These are phyloP conservation scores for Psophocarpus tetragonolobus DNA, from an alignment of 306 rosid genomes.

Conservation along the genomic window DNA sequence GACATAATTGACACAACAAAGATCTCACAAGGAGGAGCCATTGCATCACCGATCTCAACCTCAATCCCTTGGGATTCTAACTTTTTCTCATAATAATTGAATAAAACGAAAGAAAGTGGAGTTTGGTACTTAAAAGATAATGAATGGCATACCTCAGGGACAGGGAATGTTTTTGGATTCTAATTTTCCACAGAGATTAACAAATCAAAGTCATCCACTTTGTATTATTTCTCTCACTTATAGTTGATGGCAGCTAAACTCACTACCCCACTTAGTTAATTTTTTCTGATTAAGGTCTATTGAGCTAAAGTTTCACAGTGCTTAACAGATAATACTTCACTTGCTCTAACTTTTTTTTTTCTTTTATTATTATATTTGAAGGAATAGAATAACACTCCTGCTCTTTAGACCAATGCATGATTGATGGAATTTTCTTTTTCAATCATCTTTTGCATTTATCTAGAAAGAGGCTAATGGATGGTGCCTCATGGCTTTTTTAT, in stretches of 20 bases:
- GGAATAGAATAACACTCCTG: constrained; percentile 38
- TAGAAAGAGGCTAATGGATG: constrained; percentile 44
- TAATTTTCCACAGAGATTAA: constrained; percentile 30
- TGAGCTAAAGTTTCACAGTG: constrained; percentile 44
- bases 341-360: background rate
- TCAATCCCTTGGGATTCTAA: constrained; percentile 59
- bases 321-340: constrained; percentile 60
- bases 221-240: constrained; percentile 15
- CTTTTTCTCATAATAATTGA: constrained; percentile 33
- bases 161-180: constrained; percentile 67
- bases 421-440: constrained; percentile 68
- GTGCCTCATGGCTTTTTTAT: constrained; percentile 38
- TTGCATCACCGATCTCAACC: constrained; percentile 50
- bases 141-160: constrained; percentile 43
- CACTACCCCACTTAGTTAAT: constrained; percentile 35
- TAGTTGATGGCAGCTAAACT: constrained; percentile 27
- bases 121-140: constrained; percentile 41
- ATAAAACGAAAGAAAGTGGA: constrained; percentile 38
- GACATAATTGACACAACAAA: constrained; percentile 51
- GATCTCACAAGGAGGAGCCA: constrained; percentile 52
- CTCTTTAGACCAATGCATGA: constrained; percentile 58
- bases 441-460: constrained; percentile 52
- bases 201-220: constrained; percentile 3
- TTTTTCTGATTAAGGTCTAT: constrained; percentile 32
- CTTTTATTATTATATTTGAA: background rate